phyloP scores from a whole-genome alignment of 768 basidiomycete species.

The Pisolithus albus region DNA sequence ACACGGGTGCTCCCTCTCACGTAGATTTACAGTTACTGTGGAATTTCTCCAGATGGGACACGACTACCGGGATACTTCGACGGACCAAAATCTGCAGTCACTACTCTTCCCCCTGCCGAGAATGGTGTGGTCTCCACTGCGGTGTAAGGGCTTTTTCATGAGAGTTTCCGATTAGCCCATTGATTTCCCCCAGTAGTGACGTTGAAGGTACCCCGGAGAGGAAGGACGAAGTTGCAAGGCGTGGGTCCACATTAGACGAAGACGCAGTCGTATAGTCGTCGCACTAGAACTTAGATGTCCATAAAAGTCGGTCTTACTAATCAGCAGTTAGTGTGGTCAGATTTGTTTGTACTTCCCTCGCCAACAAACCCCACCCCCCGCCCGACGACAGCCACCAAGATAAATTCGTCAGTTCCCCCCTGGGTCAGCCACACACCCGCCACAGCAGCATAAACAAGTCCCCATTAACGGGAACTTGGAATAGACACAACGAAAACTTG shows the following conservation, averaged over 20 bases:
- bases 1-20: neutral
- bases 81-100: constrained; percentile 8
- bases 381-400: constrained; percentile 14
- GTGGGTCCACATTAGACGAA: neutral
- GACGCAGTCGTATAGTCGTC: neutral
- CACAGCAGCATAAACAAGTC: constrained; percentile 11
- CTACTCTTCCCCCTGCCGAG: neutral
- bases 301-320: neutral
- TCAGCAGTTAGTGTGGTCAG: neutral
- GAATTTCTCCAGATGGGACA: constrained; percentile 50
- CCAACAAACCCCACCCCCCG: constrained; percentile 3
- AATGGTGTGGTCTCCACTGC: neutral
- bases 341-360: constrained; percentile 5
- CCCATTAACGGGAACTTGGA: neutral
- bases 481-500: neutral
- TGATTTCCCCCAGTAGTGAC: neutral
- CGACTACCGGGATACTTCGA: constrained; percentile 30
- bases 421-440: constrained; percentile 23
- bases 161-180: neutral
- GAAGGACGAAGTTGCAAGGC: neutral
- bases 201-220: neutral
- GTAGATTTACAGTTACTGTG: constrained; percentile 39
- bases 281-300: too few species aligned
- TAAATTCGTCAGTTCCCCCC: constrained; percentile 11
- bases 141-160: neutral